Conservation (phyloP, 1,284 basidiomycete genomes). For the Kalmanozyma brasiliensis region DNA sequence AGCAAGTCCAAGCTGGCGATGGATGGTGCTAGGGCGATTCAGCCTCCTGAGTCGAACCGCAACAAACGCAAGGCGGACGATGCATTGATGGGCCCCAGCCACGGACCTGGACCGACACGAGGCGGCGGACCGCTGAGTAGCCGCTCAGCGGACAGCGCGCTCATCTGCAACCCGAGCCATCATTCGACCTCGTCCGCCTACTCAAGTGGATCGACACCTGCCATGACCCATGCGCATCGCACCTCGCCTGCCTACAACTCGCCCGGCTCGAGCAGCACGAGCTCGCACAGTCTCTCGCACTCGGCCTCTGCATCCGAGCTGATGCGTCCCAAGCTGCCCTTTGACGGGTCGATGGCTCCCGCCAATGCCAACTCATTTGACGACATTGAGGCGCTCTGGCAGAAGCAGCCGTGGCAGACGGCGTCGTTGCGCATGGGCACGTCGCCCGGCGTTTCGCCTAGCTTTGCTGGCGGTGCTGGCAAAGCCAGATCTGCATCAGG, state of each 20-base stretch:
- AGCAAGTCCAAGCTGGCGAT: constrained; percentile 49
- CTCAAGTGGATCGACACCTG: constrained; percentile 34
- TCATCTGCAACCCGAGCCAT: constrained; percentile 35
- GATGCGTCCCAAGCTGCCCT: constrained; percentile 27
- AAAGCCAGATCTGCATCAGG: constrained; percentile 19
- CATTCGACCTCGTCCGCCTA: constrained; percentile 38
- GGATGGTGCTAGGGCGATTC: constrained; percentile 52
- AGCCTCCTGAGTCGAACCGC: constrained; percentile 44
- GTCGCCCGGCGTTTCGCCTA: constrained; percentile 13
- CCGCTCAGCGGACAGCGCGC: constrained; percentile 31
- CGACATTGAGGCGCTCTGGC: constrained; percentile 49
- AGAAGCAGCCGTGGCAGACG: constrained; percentile 51
- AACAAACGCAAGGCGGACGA: constrained; percentile 45
- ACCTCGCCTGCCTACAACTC: constrained; percentile 43
- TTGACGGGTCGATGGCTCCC: constrained; percentile 30
- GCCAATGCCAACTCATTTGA: constrained; percentile 44
- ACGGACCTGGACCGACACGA: background rate
- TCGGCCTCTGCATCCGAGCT: constrained; percentile 35
- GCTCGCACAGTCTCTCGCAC: constrained; percentile 38
- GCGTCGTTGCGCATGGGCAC: constrained; percentile 45
- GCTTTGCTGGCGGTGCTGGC: constrained; percentile 5
- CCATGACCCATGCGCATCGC: constrained; percentile 14
- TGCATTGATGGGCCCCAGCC: constrained; percentile 19
- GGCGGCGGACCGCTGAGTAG: constrained; percentile 34
- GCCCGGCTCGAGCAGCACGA: constrained; percentile 35